Conservation (phyloP, 2,329 filamentous ascomycete species). For the Botryosphaeria agaves region DNA sequence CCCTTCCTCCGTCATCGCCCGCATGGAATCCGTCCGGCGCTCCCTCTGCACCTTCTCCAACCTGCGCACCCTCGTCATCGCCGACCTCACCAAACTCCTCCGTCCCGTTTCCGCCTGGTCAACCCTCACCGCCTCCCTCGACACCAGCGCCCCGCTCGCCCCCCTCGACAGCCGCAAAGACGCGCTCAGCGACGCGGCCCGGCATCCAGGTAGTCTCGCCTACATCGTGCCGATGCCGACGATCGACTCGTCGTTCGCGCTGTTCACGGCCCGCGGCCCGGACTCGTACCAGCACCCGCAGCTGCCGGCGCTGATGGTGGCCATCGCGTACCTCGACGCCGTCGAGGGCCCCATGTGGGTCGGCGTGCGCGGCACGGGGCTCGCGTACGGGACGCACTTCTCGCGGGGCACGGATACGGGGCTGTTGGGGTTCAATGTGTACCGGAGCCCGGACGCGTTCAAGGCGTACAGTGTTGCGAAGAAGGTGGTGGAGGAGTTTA, state of each 20-base stretch:
- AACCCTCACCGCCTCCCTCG: constrained; percentile 35
- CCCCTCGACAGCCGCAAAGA: constrained; percentile 53
- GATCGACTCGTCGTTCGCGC: constrained; percentile 79
- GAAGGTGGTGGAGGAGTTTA: constrained; percentile 56
- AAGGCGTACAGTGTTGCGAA: constrained; percentile 70
- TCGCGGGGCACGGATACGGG: constrained; percentile 62
- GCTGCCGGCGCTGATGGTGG: constrained; percentile 72
- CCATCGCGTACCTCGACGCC: constrained; percentile 77
- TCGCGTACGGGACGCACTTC: constrained; percentile 81
- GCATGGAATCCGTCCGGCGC: constrained; percentile 60
- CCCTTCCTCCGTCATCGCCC: constrained; percentile 55
- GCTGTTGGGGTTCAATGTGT: constrained; percentile 68
- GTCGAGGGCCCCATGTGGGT: constrained; percentile 92
- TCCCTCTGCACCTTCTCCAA: constrained; percentile 72
- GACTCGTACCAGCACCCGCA: constrained; percentile 58
- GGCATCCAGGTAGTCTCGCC: constrained; percentile 54
- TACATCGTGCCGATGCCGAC: constrained; percentile 81
- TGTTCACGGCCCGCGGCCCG: constrained; percentile 58
- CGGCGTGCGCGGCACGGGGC: constrained; percentile 77
- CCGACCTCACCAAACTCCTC: constrained; percentile 56
- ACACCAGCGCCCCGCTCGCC: constrained; percentile 37
- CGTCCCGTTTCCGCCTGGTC: constrained; percentile 71
- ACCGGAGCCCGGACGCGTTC: constrained; percentile 75
- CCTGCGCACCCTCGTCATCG: constrained; percentile 69
- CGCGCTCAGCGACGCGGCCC: constrained; percentile 60